These are phyloP conservation scores for Cordyceps cateniannulata DNA, from an alignment of 2,329 filamentous ascomycete genomes.

Conservation along the genomic window DNA sequence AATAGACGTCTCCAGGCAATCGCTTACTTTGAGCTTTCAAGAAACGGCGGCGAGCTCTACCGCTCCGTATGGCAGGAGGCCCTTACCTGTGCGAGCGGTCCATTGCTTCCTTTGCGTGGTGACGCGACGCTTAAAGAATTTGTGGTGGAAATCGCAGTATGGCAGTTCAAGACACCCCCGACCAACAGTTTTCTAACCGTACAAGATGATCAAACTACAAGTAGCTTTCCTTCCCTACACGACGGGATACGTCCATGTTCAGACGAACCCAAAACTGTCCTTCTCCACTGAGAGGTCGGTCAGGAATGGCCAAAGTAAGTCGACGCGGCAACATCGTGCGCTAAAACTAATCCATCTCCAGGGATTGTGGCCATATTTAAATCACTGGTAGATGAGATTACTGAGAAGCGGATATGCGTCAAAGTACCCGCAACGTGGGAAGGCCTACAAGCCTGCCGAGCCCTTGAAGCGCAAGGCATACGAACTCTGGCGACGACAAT, in stretches of 20 bases:
- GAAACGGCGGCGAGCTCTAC: not conserved
- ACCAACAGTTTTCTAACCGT: not conserved
- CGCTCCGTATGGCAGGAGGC: not conserved
- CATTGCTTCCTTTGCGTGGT: not conserved
- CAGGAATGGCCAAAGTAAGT: constrained; percentile 25
- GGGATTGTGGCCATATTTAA: not conserved
- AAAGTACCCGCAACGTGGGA: constrained; percentile 60
- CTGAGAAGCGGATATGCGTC: constrained; percentile 47
- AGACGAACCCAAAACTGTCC: constrained; percentile 51
- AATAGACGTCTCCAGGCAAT: not conserved
- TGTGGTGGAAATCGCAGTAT: not conserved
- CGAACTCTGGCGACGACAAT: constrained; percentile 56
- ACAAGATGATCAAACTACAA: not conserved
- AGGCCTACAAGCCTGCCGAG: constrained; percentile 52
- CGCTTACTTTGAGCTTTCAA: not conserved
- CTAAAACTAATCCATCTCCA: not conserved
- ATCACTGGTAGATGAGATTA: not conserved
- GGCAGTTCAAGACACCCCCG: too few species aligned
- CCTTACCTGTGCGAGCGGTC: not conserved
- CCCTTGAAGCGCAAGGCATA: constrained; percentile 47
- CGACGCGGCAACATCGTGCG: too few species aligned
- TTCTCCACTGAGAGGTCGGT: constrained; percentile 44
- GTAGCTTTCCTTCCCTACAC: constrained; percentile 36
- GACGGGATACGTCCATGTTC: constrained; percentile 49
- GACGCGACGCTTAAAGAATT: not conserved